Evolutionary conservation across 2,329 filamentous ascomycete genomes (phyloP), one percentile per base, ranked within the genome.

Genomic region (Pseudogymnoascus pannorum): DNA sequence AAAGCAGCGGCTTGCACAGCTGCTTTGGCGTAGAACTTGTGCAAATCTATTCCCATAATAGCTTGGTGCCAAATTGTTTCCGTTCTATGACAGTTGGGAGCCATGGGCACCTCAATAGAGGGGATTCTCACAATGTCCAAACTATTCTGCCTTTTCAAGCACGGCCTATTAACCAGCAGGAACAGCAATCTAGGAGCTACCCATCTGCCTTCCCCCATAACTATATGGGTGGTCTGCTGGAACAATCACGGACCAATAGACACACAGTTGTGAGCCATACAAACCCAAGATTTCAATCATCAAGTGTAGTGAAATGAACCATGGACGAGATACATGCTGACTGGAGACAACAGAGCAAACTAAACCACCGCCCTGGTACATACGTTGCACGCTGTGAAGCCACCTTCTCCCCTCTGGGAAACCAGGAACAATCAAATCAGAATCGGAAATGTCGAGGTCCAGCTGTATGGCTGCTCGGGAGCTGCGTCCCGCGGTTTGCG

Each of bases 381-480:
- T 60, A 60, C 40, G 1, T 60, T 18, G 20, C 3, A 60, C 38
- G 4, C 38, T 60, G 16, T 60, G 58, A n/a, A 60, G 40, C 58
- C 58, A 60, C 26, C n/a, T 42, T 5, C 58, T 60, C 8, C 38
- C 58, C 40, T 60, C 44, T 26, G 58, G 58, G 3, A 48, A 29
- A 4, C 58, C 58, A 26, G 58, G 58, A 5, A 60, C 36, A 42
- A 26, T 57, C 36, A 54, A 8, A n/a, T 54, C 48, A 3, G 48
- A 54, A 26, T 54, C 48, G 1, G 48, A 54, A 12, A 20, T 9
- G 2, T 54, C 48, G 1, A n/a, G 20, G 16, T 31, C 48, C 0
- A 54, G 2, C n/a, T 14, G 16, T 33, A 4, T 14, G 1, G 48
- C 48, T 33, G 26, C 5, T 54, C 18, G 48, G 9, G 16, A 54